Base-by-base conservation (phyloP, 2,329 filamentous ascomycete genomes). In the Ascochyta koolunga region DNA sequence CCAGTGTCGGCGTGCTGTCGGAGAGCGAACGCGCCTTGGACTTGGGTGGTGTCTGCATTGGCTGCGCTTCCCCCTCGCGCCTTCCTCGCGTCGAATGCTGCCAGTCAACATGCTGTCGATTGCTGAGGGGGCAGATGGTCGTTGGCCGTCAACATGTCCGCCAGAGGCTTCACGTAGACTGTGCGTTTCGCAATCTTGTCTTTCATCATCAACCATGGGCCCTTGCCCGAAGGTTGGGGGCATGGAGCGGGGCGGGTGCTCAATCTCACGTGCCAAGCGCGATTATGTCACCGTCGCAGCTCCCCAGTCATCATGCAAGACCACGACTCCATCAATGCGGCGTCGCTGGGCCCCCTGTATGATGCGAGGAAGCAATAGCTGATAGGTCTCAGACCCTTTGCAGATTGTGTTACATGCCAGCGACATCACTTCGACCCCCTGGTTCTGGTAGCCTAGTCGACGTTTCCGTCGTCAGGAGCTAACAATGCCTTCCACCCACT, bases 401-500 rank as follows among this genome's bases (percentile, higher is more conserved):
- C 18, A 19, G 3, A 16, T 25, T 27, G 40, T 31, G 9, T 49
- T 27, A 25, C 10, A 29, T 24, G 15, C 25, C 16, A 18, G 27
- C 27, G 11, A 35, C 21, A 25, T 44, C 32, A 33, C 22, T 15
- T 22, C n/a, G 16, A 36, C 49, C 50, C 43, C n/a, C n/a, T n/a
- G n/a, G n/a, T n/a, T n/a, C 42, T 50, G 52, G 42, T n/a, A 15
- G 19, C 29, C 18, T 44, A 11, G 8, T 18, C 32, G 19, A 27
- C 9, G 8, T 45, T n/a, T 9, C 21, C 9, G 7, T 15, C 27
- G 18, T 65, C 52, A 70, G 1, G 60, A 51, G 16, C 64, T 58
- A 33, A 74, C 52, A 37, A 83, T 79, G 5, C 76, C 77, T 55
- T 79, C 78, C 3, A 79, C 81, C 74, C 77, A 78, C 10, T 76